phyloP scores from a whole-genome alignment of 148 eudicot species.

The Bassia scoparia region DNA sequence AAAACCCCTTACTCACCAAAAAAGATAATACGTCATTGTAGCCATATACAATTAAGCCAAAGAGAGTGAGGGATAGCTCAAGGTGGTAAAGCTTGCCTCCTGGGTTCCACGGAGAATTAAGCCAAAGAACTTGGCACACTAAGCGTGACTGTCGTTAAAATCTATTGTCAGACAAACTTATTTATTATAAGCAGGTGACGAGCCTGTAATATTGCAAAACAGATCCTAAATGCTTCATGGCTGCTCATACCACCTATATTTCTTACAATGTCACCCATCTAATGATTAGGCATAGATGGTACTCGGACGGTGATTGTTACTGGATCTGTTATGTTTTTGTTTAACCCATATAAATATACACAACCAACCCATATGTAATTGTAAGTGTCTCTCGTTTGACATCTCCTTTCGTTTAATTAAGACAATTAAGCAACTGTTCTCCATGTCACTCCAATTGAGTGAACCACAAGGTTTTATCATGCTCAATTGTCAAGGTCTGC shows the following conservation, averaged over 20 bases:
- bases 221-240: not conserved
- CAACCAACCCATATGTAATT: not conserved
- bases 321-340: no score
- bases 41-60: not conserved
- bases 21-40: not conserved
- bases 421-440: not conserved
- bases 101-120: no score
- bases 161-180: not conserved
- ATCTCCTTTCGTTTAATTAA: not conserved
- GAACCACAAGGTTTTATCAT: not conserved
- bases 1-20: not conserved
- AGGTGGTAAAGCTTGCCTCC: no score
- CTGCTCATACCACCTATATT: not conserved
- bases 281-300: not conserved
- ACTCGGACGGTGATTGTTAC: no score
- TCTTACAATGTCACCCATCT: not conserved
- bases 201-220: not conserved
- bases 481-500: not conserved
- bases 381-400: not conserved
- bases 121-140: not conserved
- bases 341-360: no score
- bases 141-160: not conserved
- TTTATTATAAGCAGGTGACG: no score
- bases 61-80: no score
- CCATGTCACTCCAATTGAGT: not conserved